Base-by-base conservation (phyloP, 2,329 filamentous ascomycete species). In the Podosphaera fusca region DNA sequence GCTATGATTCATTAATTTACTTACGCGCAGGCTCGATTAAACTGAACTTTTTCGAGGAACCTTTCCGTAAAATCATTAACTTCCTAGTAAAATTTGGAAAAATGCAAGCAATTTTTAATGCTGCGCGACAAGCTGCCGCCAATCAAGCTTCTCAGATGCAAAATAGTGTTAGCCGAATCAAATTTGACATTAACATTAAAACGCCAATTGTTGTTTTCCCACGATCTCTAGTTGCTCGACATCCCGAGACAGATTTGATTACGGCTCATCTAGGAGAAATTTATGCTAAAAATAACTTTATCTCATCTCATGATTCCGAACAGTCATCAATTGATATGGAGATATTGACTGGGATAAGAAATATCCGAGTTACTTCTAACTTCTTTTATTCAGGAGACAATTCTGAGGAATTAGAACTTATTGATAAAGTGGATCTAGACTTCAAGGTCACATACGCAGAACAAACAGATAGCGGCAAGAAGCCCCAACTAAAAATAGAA, bases 61-160 rank as follows among this genome's bases (percentile, higher is more conserved):
- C 92, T 0, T 95, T 96, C 74, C 81, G 92, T 56, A 96, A 96
- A 71, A 96, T 99, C 61, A 87, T 98, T 69, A 87, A 94, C 63
- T 99, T 98, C 69, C 75, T 94, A 49, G 88, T 99, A 68, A 98
- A 98, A 65, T 99, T 99, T 68, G 92, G 94, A 59, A 95, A 94
- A 70, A 99, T 99, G 92, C 92, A 98, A 70, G 90, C 92, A 30
- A 85, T 98, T 56, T 98, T 95, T 74, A 98, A 99, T 66, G 90
- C 92, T 47, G 92, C 94, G 10, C 81, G 94, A 38, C 87, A 95
- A 69, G 94, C 90, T 45, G 92, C 94, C 2, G 87, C 92, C 45
- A 90, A 86, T 60, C 89, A 95, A 68, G 94, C 92, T 8, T 94
- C 80, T 58, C 89, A 95, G 66, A 79, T 98, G 4, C 92, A 96